Percentiles rank a stretch among this genome's conserved stretches.
Evolutionary conservation across 305 asterid genomes (phyloP).

Genomic region (Fraxinus angustifolia): DNA sequence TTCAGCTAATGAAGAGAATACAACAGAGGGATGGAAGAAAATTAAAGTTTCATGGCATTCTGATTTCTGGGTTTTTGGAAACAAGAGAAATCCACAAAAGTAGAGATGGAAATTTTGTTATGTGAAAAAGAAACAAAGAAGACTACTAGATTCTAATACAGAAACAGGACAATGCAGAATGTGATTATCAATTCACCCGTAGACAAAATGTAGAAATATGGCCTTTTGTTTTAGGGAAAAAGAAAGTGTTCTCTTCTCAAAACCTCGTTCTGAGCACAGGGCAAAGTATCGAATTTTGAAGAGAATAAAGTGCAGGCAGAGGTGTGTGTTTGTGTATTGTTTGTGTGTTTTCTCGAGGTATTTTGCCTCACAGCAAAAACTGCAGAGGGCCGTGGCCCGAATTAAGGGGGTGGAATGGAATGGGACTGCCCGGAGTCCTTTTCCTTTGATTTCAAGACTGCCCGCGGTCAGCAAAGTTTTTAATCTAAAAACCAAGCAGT

Average conservation of each 20-base stretch:
- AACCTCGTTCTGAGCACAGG: constrained; percentile 58
- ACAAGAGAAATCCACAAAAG: constrained; percentile 14
- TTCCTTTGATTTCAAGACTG: constrained; percentile 27
- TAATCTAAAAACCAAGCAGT: not conserved
- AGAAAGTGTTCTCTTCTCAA: constrained; percentile 31
- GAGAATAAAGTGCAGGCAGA: constrained; percentile 64
- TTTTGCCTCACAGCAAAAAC: constrained; percentile 29
- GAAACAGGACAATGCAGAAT: constrained; percentile 52
- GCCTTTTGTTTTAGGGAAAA: constrained; percentile 18
- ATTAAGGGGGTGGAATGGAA: constrained; percentile 26
- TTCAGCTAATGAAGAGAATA: constrained; percentile 28
- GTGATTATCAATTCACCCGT: constrained; percentile 17
- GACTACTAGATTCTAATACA: constrained; percentile 34
- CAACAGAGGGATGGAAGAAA: constrained; percentile 17
- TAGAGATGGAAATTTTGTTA: not conserved
- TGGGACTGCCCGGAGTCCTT: constrained; percentile 36
- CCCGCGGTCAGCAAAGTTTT: constrained; percentile 46
- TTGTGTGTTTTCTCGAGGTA: constrained; percentile 33
- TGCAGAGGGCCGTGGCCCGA: constrained; percentile 42
- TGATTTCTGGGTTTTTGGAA: constrained; percentile 6
- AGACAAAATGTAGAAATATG: constrained; percentile 29
- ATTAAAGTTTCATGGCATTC: constrained; percentile 38
- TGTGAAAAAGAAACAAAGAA: constrained; percentile 24
- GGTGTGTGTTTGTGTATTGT: constrained; percentile 20
- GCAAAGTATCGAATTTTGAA: constrained; percentile 77